A percentile compares a stretch with the other conserved stretches of the same genome.
phyloP scores from a whole-genome alignment of 2,329 filamentous ascomycete genomes.

The Colletotrichum sp. region DNA sequence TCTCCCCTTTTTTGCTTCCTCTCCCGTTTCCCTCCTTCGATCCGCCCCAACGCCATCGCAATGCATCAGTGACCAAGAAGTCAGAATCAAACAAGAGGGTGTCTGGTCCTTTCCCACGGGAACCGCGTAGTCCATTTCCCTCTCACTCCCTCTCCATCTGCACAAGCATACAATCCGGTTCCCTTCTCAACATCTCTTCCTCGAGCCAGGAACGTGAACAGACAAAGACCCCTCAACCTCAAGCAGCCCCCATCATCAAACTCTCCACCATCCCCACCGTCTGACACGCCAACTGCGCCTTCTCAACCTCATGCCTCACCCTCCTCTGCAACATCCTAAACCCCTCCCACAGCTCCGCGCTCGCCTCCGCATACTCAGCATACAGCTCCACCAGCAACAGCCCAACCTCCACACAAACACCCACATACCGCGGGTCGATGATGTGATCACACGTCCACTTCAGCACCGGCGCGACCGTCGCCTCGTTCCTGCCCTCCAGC shows the following conservation, averaged over 20 bases:
- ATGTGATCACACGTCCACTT: slow-evolving; percentile 84
- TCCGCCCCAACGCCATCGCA: slow-evolving; percentile 42
- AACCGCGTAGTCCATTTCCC: background rate
- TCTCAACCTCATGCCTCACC: slow-evolving; percentile 80
- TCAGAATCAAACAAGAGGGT: background rate
- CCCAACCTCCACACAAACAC: slow-evolving; percentile 81
- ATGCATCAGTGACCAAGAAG: slow-evolving; percentile 34
- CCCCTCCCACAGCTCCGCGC: slow-evolving; percentile 72
- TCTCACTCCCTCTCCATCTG: too few relatives aligned
- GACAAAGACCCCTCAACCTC: background rate
- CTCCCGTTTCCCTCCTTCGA: slow-evolving; percentile 5
- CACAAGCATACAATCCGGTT: background rate
- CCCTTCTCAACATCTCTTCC: background rate
- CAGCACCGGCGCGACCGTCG: slow-evolving; percentile 80
- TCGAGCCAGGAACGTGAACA: background rate
- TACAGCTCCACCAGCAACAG: slow-evolving; percentile 88
- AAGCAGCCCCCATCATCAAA: slow-evolving; percentile 55
- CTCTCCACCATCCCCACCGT: slow-evolving; percentile 88
- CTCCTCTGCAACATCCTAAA: slow-evolving; percentile 72
- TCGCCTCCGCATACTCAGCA: slow-evolving; percentile 77
- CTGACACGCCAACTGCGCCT: slow-evolving; percentile 81
- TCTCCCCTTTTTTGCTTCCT: slow-evolving; percentile 2
- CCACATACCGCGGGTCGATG: slow-evolving; percentile 80
- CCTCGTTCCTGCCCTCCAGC: slow-evolving; percentile 80
- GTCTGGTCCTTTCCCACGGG: background rate